A percentile compares a stretch with the other conserved stretches of the same genome.
Conservation (phyloP, 495 filamentous ascomycete species). For the Talaromyces nanjingensis region DNA sequence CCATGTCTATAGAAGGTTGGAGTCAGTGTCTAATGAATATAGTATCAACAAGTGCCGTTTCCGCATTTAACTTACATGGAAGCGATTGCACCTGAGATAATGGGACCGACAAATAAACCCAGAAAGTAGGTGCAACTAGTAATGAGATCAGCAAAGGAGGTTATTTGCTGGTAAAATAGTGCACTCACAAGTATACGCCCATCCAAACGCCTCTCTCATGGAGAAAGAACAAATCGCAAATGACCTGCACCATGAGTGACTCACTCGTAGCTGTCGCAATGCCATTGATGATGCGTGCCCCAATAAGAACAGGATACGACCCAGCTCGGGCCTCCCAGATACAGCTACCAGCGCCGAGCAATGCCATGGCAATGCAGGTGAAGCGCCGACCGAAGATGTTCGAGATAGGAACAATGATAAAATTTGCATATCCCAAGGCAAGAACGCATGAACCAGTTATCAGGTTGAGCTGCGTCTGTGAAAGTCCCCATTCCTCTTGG, state of each 20-base stretch:
- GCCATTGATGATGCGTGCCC: slow-evolving; percentile 47
- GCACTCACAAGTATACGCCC: slow-evolving; percentile 44
- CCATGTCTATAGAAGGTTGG: slow-evolving; percentile 17
- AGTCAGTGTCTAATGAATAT: neutral
- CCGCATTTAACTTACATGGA: neutral
- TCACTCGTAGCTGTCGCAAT: slow-evolving; percentile 42
- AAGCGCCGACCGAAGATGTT: slow-evolving; percentile 47
- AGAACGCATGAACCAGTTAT: slow-evolving; percentile 47
- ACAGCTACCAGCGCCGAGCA: slow-evolving; percentile 7
- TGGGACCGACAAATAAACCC: neutral
- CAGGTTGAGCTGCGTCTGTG: slow-evolving; percentile 35
- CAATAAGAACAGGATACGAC: slow-evolving; percentile 46
- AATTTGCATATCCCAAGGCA: slow-evolving; percentile 48
- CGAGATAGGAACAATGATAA: slow-evolving; percentile 47
- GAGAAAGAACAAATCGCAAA: slow-evolving; percentile 57
- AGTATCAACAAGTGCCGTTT: neutral
- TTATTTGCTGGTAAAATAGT: no score
- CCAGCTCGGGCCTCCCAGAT: slow-evolving; percentile 21
- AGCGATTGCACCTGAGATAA: neutral
- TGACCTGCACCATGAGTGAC: slow-evolving; percentile 49
- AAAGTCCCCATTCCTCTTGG: slow-evolving; percentile 39
- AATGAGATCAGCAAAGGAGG: no score
- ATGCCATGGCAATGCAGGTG: slow-evolving; percentile 43
- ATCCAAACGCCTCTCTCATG: slow-evolving; percentile 56
- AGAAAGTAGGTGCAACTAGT: neutral